These are phyloP conservation scores for Suhomyces bribrorum DNA, from an alignment of 1,139 yeast genomes.

Conservation along the genomic window DNA sequence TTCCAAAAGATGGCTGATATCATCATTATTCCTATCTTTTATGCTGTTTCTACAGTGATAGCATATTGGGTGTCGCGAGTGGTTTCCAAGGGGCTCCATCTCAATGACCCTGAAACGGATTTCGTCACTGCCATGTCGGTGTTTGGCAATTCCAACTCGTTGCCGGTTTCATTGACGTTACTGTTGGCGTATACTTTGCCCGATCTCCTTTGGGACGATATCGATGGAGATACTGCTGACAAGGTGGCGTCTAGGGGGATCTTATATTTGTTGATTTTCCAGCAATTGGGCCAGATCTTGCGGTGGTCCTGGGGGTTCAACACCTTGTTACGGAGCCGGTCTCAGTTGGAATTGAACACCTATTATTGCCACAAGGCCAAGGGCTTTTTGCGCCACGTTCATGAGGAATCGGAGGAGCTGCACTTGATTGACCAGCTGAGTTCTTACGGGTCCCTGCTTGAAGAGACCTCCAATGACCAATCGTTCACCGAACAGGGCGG, in stretches of 20 bases:
- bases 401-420: background rate
- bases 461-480: background rate
- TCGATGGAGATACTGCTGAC: conserved; percentile 64
- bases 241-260: conserved; percentile 81
- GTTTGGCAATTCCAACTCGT: conserved; percentile 78
- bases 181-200: conserved; percentile 74
- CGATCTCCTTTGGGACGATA: conserved; percentile 71
- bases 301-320: conserved; percentile 96
- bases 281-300: conserved; percentile 80
- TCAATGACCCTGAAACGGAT: conserved; percentile 67
- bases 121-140: conserved; percentile 90
- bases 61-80: conserved; percentile 57
- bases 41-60: conserved; percentile 62
- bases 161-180: conserved; percentile 76
- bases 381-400: conserved; percentile 6
- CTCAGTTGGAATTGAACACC: conserved; percentile 40
- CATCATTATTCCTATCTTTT: conserved; percentile 72
- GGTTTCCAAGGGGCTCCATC: conserved; percentile 46
- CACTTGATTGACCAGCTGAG: background rate
- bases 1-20: conserved; percentile 67
- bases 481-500: too few relatives aligned
- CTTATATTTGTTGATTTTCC: conserved; percentile 73
- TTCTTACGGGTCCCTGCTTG: background rate
- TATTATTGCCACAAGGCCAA: conserved; percentile 21
- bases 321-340: conserved; percentile 59